A percentile compares a stretch with the other conserved stretches of the same genome.
Conservation (phyloP, 345 rosid species). For the Ricinus communis region DNA sequence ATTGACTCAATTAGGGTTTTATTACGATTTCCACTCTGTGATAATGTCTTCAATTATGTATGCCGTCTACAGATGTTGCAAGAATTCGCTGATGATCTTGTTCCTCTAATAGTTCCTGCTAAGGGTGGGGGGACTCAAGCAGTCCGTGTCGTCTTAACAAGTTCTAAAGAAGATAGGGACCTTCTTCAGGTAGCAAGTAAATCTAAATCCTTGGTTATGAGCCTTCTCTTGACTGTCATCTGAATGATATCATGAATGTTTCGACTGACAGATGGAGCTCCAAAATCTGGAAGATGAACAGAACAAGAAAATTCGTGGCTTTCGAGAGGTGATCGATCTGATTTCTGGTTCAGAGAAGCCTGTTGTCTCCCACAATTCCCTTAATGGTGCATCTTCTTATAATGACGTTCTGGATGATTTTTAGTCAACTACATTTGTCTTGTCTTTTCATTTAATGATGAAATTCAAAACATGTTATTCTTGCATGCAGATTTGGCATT, state of each 20-base stretch:
- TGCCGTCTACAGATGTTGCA: slow-evolving; percentile 54
- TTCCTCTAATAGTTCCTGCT: slow-evolving; percentile 66
- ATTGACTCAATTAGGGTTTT: slow-evolving; percentile 10
- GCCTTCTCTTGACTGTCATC: slow-evolving; percentile 4
- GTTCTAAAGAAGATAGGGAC: slow-evolving; percentile 71
- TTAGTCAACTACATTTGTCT: slow-evolving; percentile 14
- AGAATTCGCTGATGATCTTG: slow-evolving; percentile 59
- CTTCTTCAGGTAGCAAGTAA: slow-evolving; percentile 54
- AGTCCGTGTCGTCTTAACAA: slow-evolving; percentile 67
- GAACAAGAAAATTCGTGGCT: slow-evolving; percentile 69
- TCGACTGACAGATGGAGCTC: slow-evolving; percentile 66
- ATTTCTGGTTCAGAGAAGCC: slow-evolving; percentile 86
- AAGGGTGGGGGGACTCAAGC: slow-evolving; percentile 69
- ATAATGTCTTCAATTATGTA: slow-evolving; percentile 16
- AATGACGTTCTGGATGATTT: slow-evolving; percentile 4
- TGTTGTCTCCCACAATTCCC: slow-evolving; percentile 70
- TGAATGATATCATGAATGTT: slow-evolving; percentile 17
- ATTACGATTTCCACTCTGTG: background rate
- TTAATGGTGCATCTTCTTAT: slow-evolving; percentile 61
- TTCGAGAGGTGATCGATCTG: slow-evolving; percentile 88
- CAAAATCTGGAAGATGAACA: slow-evolving; percentile 56
- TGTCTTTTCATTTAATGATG: background rate
- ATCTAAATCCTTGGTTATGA: slow-evolving; percentile 11
- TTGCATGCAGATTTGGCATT: slow-evolving; percentile 66
- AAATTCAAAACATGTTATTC: slow-evolving; percentile 11